Evolutionary conservation across 768 basidiomycete genomes (phyloP), one percentile per base, ranked within the genome.

Genomic region (Lentinula boryana): DNA sequence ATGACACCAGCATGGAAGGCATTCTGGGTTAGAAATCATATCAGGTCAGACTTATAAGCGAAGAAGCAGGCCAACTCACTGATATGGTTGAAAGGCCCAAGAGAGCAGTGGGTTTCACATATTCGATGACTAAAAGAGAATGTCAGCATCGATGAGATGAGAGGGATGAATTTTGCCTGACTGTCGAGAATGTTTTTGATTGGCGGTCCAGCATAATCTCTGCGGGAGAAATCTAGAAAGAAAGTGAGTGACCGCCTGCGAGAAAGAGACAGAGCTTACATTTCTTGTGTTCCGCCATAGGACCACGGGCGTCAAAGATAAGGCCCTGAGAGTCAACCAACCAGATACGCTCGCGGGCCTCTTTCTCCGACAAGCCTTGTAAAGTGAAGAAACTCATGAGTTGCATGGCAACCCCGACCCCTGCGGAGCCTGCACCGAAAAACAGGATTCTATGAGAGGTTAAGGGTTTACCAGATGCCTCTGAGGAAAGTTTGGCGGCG

Each of bases 401-500:
- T 70, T 96, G 93, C 76, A 84, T 86, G 60, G 88, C 95, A 52
- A 98, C 95, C 52, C 95, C 95, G 56, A 97, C 91, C 63, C 93
- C 95, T 2, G 93, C 92, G 32, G 88, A 90, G 4, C 95, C 95
- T 4, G 95, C 93, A n/a, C 95, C 95, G 60, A 93, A 88, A 81
- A 98, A 96, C 48, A 96, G 83, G 67, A 97, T 92, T 46, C 86
- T 84, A 68, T 96, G 95, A 33, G 86, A 83, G 36, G 77, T 76
- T 40, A 93, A 75, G 12, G 89, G 85, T 84, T 51, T 84, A 27
- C 79, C 71, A 78, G 83, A 70, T 69, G 82, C 71, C 75, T 27
- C 58, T 18, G 86, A 85, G 0, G 90, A 82, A 40, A 93, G 78
- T 63, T 84, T 86, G 23, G 92, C 91, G 41, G 95, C 95, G 66